Conservation (phyloP, 2,329 filamentous ascomycete genomes). For the Aspergillus awamori region DNA sequence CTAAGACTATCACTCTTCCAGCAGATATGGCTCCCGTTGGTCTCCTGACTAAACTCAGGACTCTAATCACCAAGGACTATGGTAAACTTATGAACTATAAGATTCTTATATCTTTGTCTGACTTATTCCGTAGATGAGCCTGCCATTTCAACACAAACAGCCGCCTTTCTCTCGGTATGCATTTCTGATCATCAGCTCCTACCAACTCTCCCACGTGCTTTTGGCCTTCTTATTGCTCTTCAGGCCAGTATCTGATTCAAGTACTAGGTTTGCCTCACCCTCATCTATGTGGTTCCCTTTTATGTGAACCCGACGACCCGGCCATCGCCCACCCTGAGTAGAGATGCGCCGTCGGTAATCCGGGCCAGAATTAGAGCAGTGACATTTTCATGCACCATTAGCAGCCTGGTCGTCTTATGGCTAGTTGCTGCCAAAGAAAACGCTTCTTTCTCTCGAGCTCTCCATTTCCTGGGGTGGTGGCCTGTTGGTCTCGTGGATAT, state of each 20-base stretch:
- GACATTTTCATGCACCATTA: constrained; percentile 70
- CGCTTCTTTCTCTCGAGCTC: constrained; percentile 55
- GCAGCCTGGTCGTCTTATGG: constrained; percentile 67
- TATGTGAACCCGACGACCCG: constrained; percentile 80
- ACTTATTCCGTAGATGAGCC: constrained; percentile 36
- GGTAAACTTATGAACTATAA: constrained; percentile 25
- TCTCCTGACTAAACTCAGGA: constrained; percentile 36
- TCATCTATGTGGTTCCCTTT: constrained; percentile 87
- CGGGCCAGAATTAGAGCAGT: constrained; percentile 81
- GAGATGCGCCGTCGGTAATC: constrained; percentile 89
- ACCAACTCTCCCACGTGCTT: background rate
- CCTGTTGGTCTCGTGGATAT: constrained; percentile 70
- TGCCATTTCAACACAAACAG: constrained; percentile 39
- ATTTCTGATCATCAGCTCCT: constrained; percentile 14
- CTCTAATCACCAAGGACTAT: constrained; percentile 35
- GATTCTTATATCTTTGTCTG: constrained; percentile 8
- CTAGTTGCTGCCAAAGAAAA: constrained; percentile 62
- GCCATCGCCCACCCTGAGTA: constrained; percentile 74
- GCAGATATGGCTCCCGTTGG: constrained; percentile 37
- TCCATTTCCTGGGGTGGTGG: constrained; percentile 79
- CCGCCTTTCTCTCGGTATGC: constrained; percentile 45
- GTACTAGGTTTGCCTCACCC: constrained; percentile 72
- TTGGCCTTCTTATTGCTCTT: background rate
- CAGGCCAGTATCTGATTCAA: constrained; percentile 7
- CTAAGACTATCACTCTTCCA: background rate